A percentile compares a stretch with the other conserved stretches of the same genome.
Evolutionary conservation across 257 asterid genomes (phyloP).

Genomic region (Misopates orontium): DNA sequence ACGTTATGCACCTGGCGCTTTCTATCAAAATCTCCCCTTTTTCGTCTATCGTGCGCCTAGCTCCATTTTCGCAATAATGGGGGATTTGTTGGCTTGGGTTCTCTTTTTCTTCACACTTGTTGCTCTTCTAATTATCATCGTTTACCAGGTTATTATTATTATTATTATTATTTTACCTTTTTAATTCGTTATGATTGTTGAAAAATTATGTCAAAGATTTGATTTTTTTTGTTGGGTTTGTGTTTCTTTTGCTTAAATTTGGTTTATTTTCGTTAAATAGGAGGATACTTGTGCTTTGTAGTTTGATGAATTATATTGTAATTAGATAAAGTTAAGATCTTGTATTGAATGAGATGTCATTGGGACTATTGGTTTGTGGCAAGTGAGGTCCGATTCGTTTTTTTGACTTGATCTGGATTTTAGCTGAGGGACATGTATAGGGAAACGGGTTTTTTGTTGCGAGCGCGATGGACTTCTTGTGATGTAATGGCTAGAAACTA

Average conservation of each 20-base stretch:
- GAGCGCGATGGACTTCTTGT: too few species aligned
- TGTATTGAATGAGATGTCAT: neutral
- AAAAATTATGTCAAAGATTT: neutral
- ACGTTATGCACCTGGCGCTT: too few species aligned
- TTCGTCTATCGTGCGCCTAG: too few species aligned
- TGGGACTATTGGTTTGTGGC: too few species aligned
- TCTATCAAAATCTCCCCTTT: too few species aligned
- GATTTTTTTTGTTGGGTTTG: conserved; percentile 12
- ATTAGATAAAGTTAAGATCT: neutral
- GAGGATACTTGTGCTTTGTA: conserved; percentile 8
- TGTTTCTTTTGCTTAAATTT: neutral
- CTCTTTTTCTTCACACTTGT: conserved; percentile 76
- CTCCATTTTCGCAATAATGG: conserved; percentile 36
- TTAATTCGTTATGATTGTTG: neutral
- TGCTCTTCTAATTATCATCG: conserved; percentile 61
- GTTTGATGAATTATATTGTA: conserved; percentile 12
- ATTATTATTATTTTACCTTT: neutral
- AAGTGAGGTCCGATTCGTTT: too few species aligned
- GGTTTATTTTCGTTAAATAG: neutral
- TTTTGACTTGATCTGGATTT: too few species aligned
- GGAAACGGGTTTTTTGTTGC: too few species aligned
- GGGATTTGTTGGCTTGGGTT: conserved; percentile 72
- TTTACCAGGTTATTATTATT: conserved; percentile 61
- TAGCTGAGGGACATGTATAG: too few species aligned
- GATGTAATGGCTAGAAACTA: too few species aligned